Percentiles rank a stretch among this genome's conserved stretches.
These are phyloP conservation scores for Themeda triandra DNA, from an alignment of 176 grass and related monocot species.

Conservation along the genomic window DNA sequence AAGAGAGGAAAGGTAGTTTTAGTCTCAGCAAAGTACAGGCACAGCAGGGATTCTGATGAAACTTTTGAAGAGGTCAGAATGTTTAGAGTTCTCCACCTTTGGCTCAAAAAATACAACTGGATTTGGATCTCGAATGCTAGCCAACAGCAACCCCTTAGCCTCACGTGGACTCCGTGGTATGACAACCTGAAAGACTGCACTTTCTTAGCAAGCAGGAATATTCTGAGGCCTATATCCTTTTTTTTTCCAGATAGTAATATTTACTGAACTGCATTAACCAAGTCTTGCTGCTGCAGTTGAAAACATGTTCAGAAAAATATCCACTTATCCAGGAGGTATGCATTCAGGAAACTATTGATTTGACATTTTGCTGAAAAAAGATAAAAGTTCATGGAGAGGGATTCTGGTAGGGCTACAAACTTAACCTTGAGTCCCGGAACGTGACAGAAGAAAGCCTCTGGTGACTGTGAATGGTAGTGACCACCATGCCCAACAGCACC, in stretches of 20 bases:
- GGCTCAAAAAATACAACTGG: slow-evolving; percentile 95
- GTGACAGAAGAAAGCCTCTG: slow-evolving; percentile 98
- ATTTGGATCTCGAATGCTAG: slow-evolving; percentile 91
- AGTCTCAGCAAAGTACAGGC: not conserved
- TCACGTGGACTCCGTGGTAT: slow-evolving; percentile 82
- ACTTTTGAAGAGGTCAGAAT: not conserved
- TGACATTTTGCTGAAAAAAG: not conserved
- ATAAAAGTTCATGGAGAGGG: not conserved
- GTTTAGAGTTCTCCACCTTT: slow-evolving; percentile 45
- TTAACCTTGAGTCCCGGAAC: slow-evolving; percentile 94
- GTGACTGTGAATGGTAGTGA: slow-evolving; percentile 98
- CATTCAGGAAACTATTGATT: not conserved
- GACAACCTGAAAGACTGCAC: slow-evolving; percentile 66
- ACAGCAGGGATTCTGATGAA: not conserved
- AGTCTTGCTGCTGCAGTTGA: not conserved
- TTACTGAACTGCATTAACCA: not conserved
- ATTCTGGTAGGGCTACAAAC: not conserved
- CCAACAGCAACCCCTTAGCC: slow-evolving; percentile 87
- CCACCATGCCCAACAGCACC: slow-evolving; percentile 98
- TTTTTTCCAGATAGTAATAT: not conserved
- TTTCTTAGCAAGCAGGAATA: not conserved
- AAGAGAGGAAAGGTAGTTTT: not conserved
- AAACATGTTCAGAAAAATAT: not conserved
- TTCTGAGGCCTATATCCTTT: not conserved
- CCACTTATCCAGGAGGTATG: not conserved